Evolutionary conservation across 2,329 filamentous ascomycete genomes (phyloP), one percentile per base, ranked within the genome.

Genomic region (Whalleya microplaca): DNA sequence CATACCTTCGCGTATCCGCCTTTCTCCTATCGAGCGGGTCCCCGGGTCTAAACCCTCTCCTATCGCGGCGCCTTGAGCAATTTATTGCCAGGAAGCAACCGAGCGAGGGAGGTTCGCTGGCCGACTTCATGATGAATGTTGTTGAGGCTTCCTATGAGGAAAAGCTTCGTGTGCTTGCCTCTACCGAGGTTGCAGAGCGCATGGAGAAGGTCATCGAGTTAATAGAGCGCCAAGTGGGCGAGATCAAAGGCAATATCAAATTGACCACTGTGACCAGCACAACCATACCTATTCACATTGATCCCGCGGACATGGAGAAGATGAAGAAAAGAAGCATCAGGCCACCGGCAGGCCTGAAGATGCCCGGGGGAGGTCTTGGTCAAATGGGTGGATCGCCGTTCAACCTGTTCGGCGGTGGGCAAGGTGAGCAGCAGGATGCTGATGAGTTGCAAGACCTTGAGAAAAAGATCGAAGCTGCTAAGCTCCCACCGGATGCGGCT

Each of bases 101-200:
- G 48, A 80, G 85, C 42, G 92, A 98, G 64, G 93, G 93, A 1
- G 94, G 94, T 2, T 78, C 86, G 8, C 81, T 99, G 9, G 94
- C 95, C 6, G 95, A 99, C 72, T 98, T 98, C 72, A 97, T 99
- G 92, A 89, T 92, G 41, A 96, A 96, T 70, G 84, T 98, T 21
- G 85, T 96, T 2, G 92, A 96, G 61, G 88, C 90, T 48, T 89
- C 86, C 9, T 90, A 96, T 62, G 92, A 96, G 72, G 95, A 99
- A 71, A 97, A 96, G 73, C 81, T 99, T 51, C 86, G 90, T 53
- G 85, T 99, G 16, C 79, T 99, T 37, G 85, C 91, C n/a, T 87
- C 92, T 0, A 75, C 96, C 4, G 87, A 93, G 66, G 80, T 95
- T 45, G 90, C 90, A 64, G 85, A 89, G 45, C 84, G 95, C 40